Evolutionary conservation across 192 early-diverging fungal species (phyloP), one percentile per base, ranked within the genome.

Genomic region (Linnemannia exigua): DNA sequence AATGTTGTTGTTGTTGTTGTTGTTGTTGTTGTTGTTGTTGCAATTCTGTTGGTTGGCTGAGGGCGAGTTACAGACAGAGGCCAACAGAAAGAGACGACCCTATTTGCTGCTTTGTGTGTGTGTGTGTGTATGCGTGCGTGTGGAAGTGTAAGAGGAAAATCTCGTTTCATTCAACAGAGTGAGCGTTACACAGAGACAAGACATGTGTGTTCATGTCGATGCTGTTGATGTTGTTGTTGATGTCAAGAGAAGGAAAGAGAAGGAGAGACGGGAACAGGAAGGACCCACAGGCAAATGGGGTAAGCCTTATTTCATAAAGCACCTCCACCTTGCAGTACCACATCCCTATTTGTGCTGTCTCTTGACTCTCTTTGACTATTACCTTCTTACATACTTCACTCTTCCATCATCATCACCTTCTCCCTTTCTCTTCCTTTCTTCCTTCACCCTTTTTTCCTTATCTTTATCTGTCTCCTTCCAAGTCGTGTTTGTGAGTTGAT

Each of bases 151-250:
- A 44, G 25, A 28, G 14, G 58, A 61, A 31, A 28, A 12, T 28
- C 52, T 58, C 58, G 14, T 63, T 63, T 63, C 58, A 63, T 63
- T 63, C 58, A n/a, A n/a, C n/a, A 15, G 58, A 31, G 58, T 31
- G 28, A 33, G n/a, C 31, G 58, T 63, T 63, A 63, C 58, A 63
- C 58, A 63, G 58, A 63, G 14, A n/a, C n/a, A 63, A 12, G 58
- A 63, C 58, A 54, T 54, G 52, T 54, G 58, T 33, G 28, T 31
- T 63, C 28, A 12, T 63, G 28, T 63, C 14, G 25, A 25, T 31
- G 58, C 9, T 61, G 8, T 54, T 54, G 52, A n/a, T n/a, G 50
- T 51, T 15, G 22, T 17, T 54, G 52, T n/a, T 54, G n/a, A 9
- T 54, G 52, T 63, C 58, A 31, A 58, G 41, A 44, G 41, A 44